These are phyloP conservation scores for Russula olivacea DNA, from an alignment of 768 basidiomycete genomes.

Conservation along the genomic window DNA sequence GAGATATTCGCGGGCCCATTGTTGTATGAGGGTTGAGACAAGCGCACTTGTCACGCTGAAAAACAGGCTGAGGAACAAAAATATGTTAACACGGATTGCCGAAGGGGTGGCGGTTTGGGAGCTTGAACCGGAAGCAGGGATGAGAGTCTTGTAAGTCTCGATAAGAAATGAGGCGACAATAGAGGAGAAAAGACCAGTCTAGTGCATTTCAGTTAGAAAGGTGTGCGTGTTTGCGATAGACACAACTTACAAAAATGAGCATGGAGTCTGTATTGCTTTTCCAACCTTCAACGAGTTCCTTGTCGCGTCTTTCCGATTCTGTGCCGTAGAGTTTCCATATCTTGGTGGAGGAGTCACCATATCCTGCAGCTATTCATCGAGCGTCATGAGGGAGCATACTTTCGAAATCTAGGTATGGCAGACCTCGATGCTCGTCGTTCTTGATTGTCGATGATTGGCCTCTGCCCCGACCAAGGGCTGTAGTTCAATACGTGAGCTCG, in stretches of 20 bases:
- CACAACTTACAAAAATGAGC: slow-evolving; percentile 12
- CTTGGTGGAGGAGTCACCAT: not conserved
- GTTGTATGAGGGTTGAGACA: slow-evolving; percentile 12
- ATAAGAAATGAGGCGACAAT: slow-evolving; percentile 3
- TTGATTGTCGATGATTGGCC: not conserved
- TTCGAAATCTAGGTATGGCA: not conserved
- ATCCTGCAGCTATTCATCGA: not conserved
- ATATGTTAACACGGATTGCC: slow-evolving; percentile 11
- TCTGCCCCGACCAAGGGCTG: not conserved
- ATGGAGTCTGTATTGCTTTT: slow-evolving; percentile 18
- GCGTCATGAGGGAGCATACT: not conserved
- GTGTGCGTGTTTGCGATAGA: not conserved
- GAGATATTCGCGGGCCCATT: slow-evolving; percentile 16
- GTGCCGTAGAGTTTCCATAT: slow-evolving; percentile 15
- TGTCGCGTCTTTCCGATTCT: slow-evolving; percentile 21
- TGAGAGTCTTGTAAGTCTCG: slow-evolving; percentile 18
- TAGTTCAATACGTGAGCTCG: not conserved
- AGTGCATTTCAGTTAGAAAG: not conserved
- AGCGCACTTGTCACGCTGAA: slow-evolving; percentile 14
- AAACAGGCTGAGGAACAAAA: slow-evolving; percentile 18
- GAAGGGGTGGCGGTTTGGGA: not conserved
- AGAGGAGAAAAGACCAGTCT: not conserved
- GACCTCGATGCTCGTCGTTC: not conserved
- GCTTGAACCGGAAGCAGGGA: slow-evolving; percentile 2
- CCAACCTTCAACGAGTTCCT: slow-evolving; percentile 16